Conservation (phyloP, 2,329 filamentous ascomycete species). For the Helotiales sp. region DNA sequence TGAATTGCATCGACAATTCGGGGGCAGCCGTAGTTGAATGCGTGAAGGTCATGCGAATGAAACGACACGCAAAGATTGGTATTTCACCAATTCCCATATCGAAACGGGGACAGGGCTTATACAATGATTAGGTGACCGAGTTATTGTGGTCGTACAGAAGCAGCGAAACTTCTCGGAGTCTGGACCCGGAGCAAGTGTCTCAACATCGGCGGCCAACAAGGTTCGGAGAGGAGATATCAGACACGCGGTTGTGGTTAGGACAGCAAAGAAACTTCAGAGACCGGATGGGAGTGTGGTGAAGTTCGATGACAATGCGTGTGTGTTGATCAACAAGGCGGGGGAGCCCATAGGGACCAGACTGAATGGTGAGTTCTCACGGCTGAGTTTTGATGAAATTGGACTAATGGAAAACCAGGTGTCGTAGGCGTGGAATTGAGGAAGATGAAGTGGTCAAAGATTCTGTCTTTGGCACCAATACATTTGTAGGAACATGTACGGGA, state of each 20-base stretch:
- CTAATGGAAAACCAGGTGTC: constrained; percentile 60
- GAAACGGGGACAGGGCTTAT: background rate
- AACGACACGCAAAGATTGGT: constrained; percentile 89
- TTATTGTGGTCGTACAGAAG: constrained; percentile 97
- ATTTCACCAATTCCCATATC: constrained; percentile 43
- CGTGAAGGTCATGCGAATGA: constrained; percentile 89
- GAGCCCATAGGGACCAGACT: constrained; percentile 93
- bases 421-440: constrained; percentile 88
- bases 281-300: constrained; percentile 87
- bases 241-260: constrained; percentile 94
- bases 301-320: constrained; percentile 98
- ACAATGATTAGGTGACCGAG: constrained; percentile 75
- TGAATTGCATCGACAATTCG: constrained; percentile 99
- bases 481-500: constrained; percentile 52
- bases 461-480: constrained; percentile 90
- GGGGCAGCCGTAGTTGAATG: constrained; percentile 97
- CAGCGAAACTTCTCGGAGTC: constrained; percentile 80
- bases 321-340: constrained; percentile 94
- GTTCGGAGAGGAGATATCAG: constrained; percentile 95
- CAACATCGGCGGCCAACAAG: constrained; percentile 80
- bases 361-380: constrained; percentile 63
- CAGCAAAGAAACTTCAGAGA: constrained; percentile 83
- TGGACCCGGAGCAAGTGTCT: constrained; percentile 72
- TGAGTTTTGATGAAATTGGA: constrained; percentile 1
- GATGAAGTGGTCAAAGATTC: constrained; percentile 98